phyloP scores from a whole-genome alignment of 106 monocot species.

The Dioscorea dumetorum region DNA sequence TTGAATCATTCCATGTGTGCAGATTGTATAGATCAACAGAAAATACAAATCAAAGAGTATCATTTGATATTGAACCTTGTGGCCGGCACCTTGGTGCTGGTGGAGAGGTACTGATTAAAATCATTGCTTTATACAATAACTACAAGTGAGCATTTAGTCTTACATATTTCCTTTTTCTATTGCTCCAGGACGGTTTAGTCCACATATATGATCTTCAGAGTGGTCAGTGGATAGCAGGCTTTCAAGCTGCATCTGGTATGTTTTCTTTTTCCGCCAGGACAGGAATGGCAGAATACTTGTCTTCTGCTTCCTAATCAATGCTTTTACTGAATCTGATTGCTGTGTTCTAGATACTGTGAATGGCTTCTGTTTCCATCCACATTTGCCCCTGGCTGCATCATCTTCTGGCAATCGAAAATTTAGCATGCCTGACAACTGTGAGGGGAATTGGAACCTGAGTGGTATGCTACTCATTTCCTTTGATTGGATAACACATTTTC shows the following conservation, averaged over 20 bases:
- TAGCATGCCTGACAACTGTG: slow-evolving; percentile 35
- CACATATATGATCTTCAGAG: slow-evolving; percentile 93
- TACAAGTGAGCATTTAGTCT: neutral
- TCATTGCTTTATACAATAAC: neutral
- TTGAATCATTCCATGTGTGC: neutral
- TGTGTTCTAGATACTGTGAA: slow-evolving; percentile 70
- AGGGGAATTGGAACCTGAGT: slow-evolving; percentile 29
- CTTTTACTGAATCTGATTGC: too few relatives aligned
- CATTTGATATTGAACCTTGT: slow-evolving; percentile 93
- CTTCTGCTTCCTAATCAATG: too few relatives aligned
- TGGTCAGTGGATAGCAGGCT: slow-evolving; percentile 69
- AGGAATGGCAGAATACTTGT: neutral
- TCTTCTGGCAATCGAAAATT: slow-evolving; percentile 86
- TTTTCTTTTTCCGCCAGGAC: neutral
- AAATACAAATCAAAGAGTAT: slow-evolving; percentile 86
- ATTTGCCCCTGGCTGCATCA: slow-evolving; percentile 59
- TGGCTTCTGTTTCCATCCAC: slow-evolving; percentile 86
- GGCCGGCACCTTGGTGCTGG: slow-evolving; percentile 93
- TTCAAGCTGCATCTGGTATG: slow-evolving; percentile 86
- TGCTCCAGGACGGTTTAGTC: slow-evolving; percentile 73
- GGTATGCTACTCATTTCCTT: slow-evolving; percentile 17
- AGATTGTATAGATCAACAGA: slow-evolving; percentile 94
- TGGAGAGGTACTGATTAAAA: slow-evolving; percentile 53
- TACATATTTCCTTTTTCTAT: neutral
- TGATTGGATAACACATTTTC: too few relatives aligned